These are phyloP conservation scores for Oidium heveae DNA, from an alignment of 2,329 filamentous ascomycete genomes.

Conservation along the genomic window DNA sequence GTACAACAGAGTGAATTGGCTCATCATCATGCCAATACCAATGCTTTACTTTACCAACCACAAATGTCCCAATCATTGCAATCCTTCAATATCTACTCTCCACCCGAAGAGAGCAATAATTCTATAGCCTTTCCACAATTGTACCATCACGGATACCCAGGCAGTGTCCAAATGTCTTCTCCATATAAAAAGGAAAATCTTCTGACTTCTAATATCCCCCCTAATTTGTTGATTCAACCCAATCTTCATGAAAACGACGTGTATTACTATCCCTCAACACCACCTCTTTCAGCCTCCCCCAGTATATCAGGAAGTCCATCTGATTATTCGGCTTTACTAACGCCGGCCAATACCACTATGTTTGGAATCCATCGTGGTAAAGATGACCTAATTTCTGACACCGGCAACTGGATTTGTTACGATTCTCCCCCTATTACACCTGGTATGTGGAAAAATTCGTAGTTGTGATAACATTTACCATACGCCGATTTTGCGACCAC, in stretches of 20 bases:
- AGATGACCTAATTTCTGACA: conserved; percentile 46
- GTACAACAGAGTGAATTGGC: conserved; percentile 55
- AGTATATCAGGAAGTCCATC: conserved; percentile 74
- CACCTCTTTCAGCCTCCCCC: conserved; percentile 61
- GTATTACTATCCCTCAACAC: conserved; percentile 61
- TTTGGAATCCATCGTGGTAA: conserved; percentile 43
- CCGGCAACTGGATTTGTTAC: conserved; percentile 50
- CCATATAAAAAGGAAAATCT: conserved; percentile 53
- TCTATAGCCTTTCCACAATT: conserved; percentile 21
- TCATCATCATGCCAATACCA: conserved; percentile 21
- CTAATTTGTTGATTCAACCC: conserved; percentile 44
- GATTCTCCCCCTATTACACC: conserved; percentile 73
- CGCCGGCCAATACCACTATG: conserved; percentile 61
- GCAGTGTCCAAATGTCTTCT: conserved; percentile 52
- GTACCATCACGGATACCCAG: conserved; percentile 22
- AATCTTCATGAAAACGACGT: conserved; percentile 36
- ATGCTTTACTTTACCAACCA: conserved; percentile 24
- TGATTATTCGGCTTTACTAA: conserved; percentile 50
- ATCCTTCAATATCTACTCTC: conserved; percentile 36
- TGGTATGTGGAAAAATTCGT: conserved; percentile 33
- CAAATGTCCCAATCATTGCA: conserved; percentile 30
- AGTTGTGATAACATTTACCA: too few species aligned
- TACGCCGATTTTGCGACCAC: too few species aligned
- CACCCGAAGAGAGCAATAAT: conserved; percentile 39
- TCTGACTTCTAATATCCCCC: conserved; percentile 30